These are phyloP conservation scores for Saccharum officinarum DNA, from an alignment of 176 grass and related monocot species.

Conservation along the genomic window DNA sequence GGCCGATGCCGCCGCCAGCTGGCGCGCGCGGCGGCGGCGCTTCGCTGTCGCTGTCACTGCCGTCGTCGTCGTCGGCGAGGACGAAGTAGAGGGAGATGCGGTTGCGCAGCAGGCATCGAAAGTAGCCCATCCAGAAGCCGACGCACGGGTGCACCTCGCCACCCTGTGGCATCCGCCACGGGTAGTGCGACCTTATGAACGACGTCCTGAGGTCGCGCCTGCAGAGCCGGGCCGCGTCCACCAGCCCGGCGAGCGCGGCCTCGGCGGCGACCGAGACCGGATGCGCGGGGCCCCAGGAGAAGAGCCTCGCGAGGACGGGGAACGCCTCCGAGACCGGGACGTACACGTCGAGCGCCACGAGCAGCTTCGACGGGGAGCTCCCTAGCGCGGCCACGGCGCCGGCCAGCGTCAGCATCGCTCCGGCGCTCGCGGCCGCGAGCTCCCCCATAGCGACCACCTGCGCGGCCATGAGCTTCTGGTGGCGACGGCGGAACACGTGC, in stretches of 20 bases:
- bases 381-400: conserved; percentile 7
- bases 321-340: conserved; percentile 31
- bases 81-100: conserved; percentile 35
- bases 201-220: conserved; percentile 1
- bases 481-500: conserved; percentile 28
- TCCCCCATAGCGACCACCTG: conserved; percentile 28
- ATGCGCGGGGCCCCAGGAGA: conserved; percentile 37
- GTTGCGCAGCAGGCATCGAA: conserved; percentile 42
- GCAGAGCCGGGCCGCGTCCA: conserved; percentile 37
- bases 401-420: conserved; percentile 37
- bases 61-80: background rate
- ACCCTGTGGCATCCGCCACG: conserved; percentile 46
- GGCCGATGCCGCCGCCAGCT: background rate
- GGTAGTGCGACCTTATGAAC: conserved; percentile 34
- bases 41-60: background rate
- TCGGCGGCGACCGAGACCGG: conserved; percentile 2
- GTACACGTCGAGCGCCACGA: conserved; percentile 44
- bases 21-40: background rate
- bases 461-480: background rate
- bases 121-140: conserved; percentile 46
- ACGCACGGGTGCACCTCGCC: conserved; percentile 56
- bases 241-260: conserved; percentile 6
- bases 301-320: conserved; percentile 37
- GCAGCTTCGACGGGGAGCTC: conserved; percentile 43
- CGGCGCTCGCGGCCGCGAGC: conserved; percentile 18